Base-by-base conservation (phyloP, 148 eudicot species). In the Chenopodium suecicum region DNA sequence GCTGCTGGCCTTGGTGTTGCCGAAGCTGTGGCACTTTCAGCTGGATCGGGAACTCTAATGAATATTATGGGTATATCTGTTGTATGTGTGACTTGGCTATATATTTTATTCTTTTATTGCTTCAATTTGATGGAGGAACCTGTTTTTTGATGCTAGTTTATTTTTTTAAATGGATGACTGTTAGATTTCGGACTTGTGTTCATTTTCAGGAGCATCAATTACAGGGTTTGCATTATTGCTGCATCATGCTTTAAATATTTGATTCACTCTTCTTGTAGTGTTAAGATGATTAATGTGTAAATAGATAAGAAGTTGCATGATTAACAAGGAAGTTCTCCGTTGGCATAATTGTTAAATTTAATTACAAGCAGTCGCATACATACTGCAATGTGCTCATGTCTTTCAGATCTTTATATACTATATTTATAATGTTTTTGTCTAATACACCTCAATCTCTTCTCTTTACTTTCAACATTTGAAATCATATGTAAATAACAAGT, bases 11-110 rank as follows among this genome's bases (percentile, higher is more conserved):
- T 95, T 75, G 98, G 98, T 81, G 52, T 95, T 71, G 87, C 84
- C 29, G 97, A 95, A 91, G 93, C 98, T 76, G 85, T 93, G 81
- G 94, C 94, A 77, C 97, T 95, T 74, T 90, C 86, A 77, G 41
- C 86, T 80, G 97, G 97, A 84, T 91, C 96, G 32, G 94, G 96
- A 41, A 88, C 82, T 82, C 86, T 95, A 74, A 85, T 95, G 93
- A 88, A 89, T 85, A 80, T 87, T 84, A 91, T 95, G 97, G 98
- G 98, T 91, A 92, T 95, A 91, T 79, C 92, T 85, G 91, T 84
- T 87, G 98, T 95, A 95, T 85, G 98, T 93, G 80, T 84, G 89
- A 52, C 82, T 82, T 85, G 68, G 80, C 87, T 86, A 80, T 83
- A 64, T 44, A 32, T 83, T 84, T 62, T 81, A 19, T 78, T 22